These are phyloP conservation scores for Adansonia madagascariensis DNA, from an alignment of 441 rosid species.

Conservation along the genomic window DNA sequence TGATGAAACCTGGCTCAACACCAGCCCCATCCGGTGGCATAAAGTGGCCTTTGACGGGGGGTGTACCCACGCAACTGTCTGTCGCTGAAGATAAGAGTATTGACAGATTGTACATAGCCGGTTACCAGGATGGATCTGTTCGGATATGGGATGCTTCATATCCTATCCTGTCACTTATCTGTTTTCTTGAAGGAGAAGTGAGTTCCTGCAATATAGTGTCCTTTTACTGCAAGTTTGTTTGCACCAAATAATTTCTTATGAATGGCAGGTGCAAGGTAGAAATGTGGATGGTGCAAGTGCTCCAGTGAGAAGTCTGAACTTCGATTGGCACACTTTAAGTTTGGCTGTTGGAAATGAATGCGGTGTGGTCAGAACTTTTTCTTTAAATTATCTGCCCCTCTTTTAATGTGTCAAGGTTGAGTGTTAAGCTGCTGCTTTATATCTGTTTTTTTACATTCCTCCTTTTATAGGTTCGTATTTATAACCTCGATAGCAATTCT, in stretches of 20 bases:
- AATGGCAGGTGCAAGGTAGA: conserved; percentile 51
- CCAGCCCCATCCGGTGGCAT: conserved; percentile 30
- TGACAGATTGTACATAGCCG: conserved; percentile 61
- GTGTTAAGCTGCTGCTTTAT: conserved; percentile 20
- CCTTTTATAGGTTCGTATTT: conserved; percentile 54
- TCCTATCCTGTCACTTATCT: conserved; percentile 46
- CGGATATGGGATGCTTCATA: conserved; percentile 63
- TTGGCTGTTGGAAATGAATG: conserved; percentile 68
- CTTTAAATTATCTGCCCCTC: background rate
- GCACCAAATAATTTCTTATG: conserved; percentile 26
- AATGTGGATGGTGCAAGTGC: conserved; percentile 43
- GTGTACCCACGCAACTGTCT: conserved; percentile 52
- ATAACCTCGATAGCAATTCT: conserved; percentile 41
- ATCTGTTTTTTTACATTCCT: conserved; percentile 16
- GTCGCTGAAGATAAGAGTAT: conserved; percentile 38
- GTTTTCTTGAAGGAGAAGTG: conserved; percentile 55
- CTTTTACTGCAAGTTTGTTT: conserved; percentile 16
- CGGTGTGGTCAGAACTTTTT: conserved; percentile 60
- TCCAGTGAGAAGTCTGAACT: conserved; percentile 55
- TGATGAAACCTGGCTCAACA: conserved; percentile 36
- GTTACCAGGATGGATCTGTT: conserved; percentile 72
- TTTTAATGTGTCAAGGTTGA: conserved; percentile 8
- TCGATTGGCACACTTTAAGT: conserved; percentile 50
- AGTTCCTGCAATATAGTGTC: conserved; percentile 10
- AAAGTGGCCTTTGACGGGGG: conserved; percentile 76